Percentiles rank a stretch among this genome's conserved stretches.
These are phyloP conservation scores for Perkinsus marinus DNA, from an alignment of 169 alveolate species.

Conservation along the genomic window DNA sequence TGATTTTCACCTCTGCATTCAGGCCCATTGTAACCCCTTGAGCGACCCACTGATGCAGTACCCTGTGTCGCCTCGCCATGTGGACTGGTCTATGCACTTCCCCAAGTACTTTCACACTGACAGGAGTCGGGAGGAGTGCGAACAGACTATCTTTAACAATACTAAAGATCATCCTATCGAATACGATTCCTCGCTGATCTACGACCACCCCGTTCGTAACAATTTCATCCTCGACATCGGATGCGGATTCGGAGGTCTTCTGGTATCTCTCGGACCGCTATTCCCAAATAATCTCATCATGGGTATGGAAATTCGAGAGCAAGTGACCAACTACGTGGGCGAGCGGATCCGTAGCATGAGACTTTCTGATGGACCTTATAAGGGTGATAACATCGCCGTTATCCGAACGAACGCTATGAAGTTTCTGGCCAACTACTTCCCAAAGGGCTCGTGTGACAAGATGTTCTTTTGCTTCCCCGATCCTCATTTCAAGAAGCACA, in stretches of 20 bases:
- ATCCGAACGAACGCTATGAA: slow-evolving; percentile 69
- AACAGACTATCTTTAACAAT: slow-evolving; percentile 9
- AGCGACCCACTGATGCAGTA: slow-evolving; percentile 56
- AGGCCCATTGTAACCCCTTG: slow-evolving; percentile 60
- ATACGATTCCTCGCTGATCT: not conserved
- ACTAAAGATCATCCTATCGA: slow-evolving; percentile 15
- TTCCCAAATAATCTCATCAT: slow-evolving; percentile 44
- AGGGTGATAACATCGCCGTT: slow-evolving; percentile 50
- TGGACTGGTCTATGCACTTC: slow-evolving; percentile 53
- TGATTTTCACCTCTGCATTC: not conserved
- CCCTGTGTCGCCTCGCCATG: slow-evolving; percentile 47
- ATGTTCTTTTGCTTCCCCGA: slow-evolving; percentile 76
- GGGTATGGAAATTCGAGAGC: slow-evolving; percentile 72
- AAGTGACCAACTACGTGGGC: slow-evolving; percentile 65
- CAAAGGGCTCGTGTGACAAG: slow-evolving; percentile 49
- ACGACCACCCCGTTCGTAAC: slow-evolving; percentile 4
- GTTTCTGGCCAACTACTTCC: slow-evolving; percentile 59
- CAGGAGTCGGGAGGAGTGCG: not conserved
- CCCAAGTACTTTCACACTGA: slow-evolving; percentile 24
- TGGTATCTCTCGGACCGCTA: slow-evolving; percentile 45
- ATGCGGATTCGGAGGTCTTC: slow-evolving; percentile 73
- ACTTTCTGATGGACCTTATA: not conserved
- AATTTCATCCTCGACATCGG: slow-evolving; percentile 59
- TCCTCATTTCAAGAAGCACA: slow-evolving; percentile 70
- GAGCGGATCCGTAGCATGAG: slow-evolving; percentile 52